A percentile compares a stretch with the other conserved stretches of the same genome.
These are phyloP conservation scores for Prunus mume DNA, from an alignment of 306 rosid genomes.

Conservation along the genomic window DNA sequence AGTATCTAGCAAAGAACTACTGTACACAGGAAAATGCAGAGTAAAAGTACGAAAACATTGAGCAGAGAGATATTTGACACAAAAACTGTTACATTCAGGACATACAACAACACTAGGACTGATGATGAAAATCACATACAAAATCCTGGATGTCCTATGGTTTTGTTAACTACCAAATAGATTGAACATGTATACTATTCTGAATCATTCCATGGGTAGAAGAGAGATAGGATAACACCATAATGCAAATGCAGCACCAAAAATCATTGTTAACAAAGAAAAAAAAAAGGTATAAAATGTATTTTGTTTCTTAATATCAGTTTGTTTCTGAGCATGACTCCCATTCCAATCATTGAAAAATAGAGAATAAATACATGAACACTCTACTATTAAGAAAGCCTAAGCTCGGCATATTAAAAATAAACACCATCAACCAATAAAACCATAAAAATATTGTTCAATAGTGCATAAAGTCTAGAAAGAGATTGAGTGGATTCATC, in stretches of 20 bases:
- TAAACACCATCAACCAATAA: background rate
- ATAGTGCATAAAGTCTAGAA: background rate
- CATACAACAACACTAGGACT: background rate
- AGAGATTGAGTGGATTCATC: too few species aligned
- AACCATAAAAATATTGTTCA: background rate
- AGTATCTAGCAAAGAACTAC: background rate
- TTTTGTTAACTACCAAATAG: background rate
- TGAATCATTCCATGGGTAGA: background rate
- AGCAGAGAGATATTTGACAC: background rate
- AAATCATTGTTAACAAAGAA: too few species aligned
- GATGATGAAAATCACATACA: background rate
- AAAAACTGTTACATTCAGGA: background rate
- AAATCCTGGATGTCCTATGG: background rate
- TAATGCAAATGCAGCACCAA: too few species aligned
- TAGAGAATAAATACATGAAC: too few species aligned
- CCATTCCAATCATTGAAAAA: too few species aligned
- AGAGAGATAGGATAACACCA: too few species aligned
- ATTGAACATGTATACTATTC: background rate
- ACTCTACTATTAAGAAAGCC: background rate
- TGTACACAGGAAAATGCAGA: background rate
- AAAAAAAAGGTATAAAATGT: too few species aligned
- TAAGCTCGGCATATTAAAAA: background rate
- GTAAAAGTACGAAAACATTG: too few species aligned
- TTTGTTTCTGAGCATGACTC: too few species aligned
- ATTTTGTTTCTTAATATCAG: too few species aligned